phyloP scores from a whole-genome alignment of 768 basidiomycete species.

The Stropharia rugosoannulata region DNA sequence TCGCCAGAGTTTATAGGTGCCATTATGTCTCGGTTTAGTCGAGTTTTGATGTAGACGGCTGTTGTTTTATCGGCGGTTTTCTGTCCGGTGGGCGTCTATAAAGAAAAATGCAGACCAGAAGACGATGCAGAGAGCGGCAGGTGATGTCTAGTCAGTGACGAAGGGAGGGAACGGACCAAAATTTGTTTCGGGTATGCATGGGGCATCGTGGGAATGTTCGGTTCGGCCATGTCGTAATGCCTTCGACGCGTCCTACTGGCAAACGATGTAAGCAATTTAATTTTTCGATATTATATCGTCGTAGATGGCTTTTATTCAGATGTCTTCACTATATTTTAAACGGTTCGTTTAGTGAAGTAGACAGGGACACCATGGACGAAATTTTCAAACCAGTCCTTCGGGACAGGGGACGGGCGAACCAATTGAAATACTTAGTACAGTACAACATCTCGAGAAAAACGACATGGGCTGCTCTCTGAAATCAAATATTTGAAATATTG shows the following conservation, averaged over 20 bases:
- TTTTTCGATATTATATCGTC: too few species aligned
- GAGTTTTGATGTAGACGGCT: neutral
- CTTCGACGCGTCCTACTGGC: neutral
- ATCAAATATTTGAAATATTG: too few species aligned
- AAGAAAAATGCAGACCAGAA: neutral
- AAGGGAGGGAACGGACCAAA: slow-evolving; percentile 6
- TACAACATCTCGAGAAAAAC: too few species aligned
- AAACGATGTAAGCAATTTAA: too few species aligned
- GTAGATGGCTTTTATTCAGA: too few species aligned
- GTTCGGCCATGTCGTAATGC: neutral
- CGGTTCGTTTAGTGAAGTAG: too few species aligned
- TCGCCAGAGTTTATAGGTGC: slow-evolving; percentile 2
- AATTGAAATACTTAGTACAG: too few species aligned
- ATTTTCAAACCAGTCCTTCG: too few species aligned
- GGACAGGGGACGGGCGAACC: too few species aligned
- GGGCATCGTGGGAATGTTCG: slow-evolving; percentile 6
- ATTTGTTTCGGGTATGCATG: slow-evolving; percentile 7
- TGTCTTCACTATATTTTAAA: too few species aligned
- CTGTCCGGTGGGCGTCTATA: neutral
- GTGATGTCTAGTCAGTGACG: slow-evolving; percentile 1
- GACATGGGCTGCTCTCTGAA: too few species aligned
- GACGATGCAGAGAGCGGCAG: neutral
- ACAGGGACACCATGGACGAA: too few species aligned
- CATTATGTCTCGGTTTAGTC: neutral
- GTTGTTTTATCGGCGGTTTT: neutral